A percentile compares a stretch with the other conserved stretches of the same genome.
phyloP scores from a whole-genome alignment of 1,284 basidiomycete genomes.

The Phellopilus nigrolimitatus region DNA sequence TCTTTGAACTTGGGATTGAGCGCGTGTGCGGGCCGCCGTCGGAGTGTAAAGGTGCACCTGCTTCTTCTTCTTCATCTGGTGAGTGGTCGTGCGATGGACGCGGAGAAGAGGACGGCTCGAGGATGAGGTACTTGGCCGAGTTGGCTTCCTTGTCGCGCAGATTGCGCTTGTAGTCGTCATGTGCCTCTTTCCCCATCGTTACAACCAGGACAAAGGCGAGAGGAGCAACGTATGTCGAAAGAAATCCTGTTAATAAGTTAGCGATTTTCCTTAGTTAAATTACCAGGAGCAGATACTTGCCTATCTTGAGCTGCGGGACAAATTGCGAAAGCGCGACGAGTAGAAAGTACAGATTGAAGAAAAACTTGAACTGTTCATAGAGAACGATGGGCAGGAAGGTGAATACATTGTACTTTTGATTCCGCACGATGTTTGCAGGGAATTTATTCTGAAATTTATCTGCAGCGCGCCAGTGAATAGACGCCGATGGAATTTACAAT shows the following conservation, averaged over 20 bases:
- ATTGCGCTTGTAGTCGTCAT: conserved; percentile 94
- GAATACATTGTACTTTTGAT: conserved; percentile 96
- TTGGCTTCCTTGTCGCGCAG: conserved; percentile 93
- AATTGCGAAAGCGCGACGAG: conserved; percentile 96
- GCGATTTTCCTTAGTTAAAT: not conserved
- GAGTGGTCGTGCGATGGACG: conserved; percentile 31
- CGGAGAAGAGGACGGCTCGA: conserved; percentile 49
- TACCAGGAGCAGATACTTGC: conserved; percentile 37
- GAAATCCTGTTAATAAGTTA: conserved; percentile 62
- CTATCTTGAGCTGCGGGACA: conserved; percentile 93
- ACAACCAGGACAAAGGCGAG: conserved; percentile 92
- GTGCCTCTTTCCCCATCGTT: conserved; percentile 98
- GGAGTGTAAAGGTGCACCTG: conserved; percentile 19
- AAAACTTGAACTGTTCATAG: conserved; percentile 99
- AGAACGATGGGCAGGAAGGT: conserved; percentile 95
- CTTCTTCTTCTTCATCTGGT: conserved; percentile 27
- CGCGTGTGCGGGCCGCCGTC: conserved; percentile 53
- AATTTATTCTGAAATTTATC: conserved; percentile 67
- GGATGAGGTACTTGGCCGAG: conserved; percentile 83
- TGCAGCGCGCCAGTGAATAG: conserved; percentile 26
- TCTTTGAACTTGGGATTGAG: conserved; percentile 81
- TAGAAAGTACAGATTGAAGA: conserved; percentile 99
- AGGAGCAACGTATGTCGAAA: conserved; percentile 94
- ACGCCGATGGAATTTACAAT: conserved; percentile 7
- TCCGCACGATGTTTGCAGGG: conserved; percentile 87